Evolutionary conservation across 164 flowering plant genomes (phyloP).

Genomic region (Taxillus chinensis): DNA sequence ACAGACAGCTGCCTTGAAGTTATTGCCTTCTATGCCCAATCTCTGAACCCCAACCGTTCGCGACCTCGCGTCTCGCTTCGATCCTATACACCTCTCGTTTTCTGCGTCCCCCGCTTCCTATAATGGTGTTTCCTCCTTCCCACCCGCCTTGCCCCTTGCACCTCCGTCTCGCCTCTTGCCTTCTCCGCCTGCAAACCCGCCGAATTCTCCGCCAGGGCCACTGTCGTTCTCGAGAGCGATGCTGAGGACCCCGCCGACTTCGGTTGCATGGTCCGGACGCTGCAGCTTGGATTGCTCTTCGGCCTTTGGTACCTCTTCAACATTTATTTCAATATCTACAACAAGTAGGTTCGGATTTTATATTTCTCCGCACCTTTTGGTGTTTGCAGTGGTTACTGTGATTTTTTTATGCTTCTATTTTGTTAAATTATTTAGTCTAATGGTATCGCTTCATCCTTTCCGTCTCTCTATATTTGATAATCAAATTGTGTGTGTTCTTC

Average conservation of each 20-base stretch:
- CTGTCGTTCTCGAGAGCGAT: not conserved
- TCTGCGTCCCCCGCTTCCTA: not conserved
- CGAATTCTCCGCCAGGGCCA: not conserved
- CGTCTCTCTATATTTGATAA: too few species aligned
- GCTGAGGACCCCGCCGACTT: not conserved
- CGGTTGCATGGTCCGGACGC: not conserved
- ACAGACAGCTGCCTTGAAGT: not conserved
- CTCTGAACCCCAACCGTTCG: not conserved
- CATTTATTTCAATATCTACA: conserved; percentile 3
- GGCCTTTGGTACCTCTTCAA: conserved; percentile 5
- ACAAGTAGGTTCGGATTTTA: not conserved
- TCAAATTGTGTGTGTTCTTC: too few species aligned
- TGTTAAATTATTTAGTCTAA: too few species aligned
- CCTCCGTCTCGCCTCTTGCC: not conserved
- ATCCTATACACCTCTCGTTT: not conserved
- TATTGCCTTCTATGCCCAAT: not conserved
- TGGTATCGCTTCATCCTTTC: too few species aligned
- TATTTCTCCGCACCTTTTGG: too few species aligned
- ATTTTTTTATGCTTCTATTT: too few species aligned
- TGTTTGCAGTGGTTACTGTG: too few species aligned
- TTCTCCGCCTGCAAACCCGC: not conserved
- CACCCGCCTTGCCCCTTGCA: not conserved
- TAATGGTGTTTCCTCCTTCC: not conserved
- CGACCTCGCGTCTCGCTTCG: not conserved
- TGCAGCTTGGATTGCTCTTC: not conserved